Evolutionary conservation across 352 stramenopile species (phyloP), one percentile per base, ranked within the genome.

Genomic region (Pythium brachiatum): DNA sequence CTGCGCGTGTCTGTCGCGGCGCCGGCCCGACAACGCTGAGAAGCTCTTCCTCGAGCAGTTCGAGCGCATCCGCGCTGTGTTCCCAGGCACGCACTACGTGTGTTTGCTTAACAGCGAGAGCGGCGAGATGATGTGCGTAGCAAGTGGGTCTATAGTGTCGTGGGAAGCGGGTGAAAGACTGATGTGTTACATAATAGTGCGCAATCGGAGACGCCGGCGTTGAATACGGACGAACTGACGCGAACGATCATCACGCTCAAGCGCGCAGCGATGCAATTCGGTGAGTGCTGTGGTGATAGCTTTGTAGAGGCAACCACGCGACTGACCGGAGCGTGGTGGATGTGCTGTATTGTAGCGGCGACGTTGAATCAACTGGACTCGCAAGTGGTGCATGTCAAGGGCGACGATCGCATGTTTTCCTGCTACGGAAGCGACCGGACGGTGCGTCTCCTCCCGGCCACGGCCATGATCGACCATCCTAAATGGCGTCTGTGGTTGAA

Each of bases 281-380:
- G 86, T 94, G 57, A 41, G 75, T 68, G 34, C 4, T n/a, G n/a
- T n/a, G n/a, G n/a, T n/a, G n/a, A n/a, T n/a, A n/a, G n/a, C n/a
- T n/a, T n/a, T 57, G 1, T 16, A 46, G 13, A 26, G 38, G 2
- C 15, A n/a, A 7, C n/a, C 29, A n/a, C n/a, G n/a, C n/a, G n/a
- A n/a, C n/a, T n/a, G n/a, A n/a, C n/a, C n/a, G n/a, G n/a, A 7
- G 13, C 20, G 51, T 25, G 12, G 2, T 57, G 23, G 21, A 26
- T 32, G 44, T 6, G 16, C 27, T 32, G 18, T 62, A 18, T n/a
- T 56, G 16, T 56, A 92, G 85, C 83, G 43, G 73, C 74, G 66
- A 95, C 83, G 34, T 62, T 95, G 48, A 92, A 92, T 60, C 83
- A 92, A 72, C 76, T 86, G 60, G 83, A 92, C 60, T 88, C 83